Conservation (phyloP, 768 basidiomycete genomes). For the Hysterangium stoloniferum region DNA sequence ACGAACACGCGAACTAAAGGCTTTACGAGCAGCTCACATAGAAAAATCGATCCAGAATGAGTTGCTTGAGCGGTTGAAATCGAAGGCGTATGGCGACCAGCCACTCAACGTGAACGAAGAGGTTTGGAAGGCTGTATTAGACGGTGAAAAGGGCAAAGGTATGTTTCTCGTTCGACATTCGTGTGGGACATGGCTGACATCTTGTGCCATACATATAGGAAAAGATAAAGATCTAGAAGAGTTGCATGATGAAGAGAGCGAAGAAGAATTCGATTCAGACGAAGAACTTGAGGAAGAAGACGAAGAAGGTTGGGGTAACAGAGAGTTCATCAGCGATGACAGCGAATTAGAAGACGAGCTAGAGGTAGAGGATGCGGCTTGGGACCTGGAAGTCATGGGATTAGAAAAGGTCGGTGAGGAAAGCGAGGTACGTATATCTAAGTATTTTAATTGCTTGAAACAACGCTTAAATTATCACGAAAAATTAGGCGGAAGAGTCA, state of each 20-base stretch:
- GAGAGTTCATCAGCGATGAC: constrained; percentile 52
- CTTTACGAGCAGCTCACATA: constrained; percentile 89
- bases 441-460: too few species aligned
- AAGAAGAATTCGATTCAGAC: constrained; percentile 35
- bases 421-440: constrained; percentile 27
- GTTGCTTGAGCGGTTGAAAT: constrained; percentile 89
- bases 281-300: constrained; percentile 45
- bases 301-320: constrained; percentile 40
- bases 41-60: constrained; percentile 96
- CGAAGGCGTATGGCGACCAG: constrained; percentile 94
- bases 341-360: constrained; percentile 37
- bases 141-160: constrained; percentile 54
- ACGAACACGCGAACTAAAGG: constrained; percentile 88
- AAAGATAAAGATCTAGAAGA: constrained; percentile 40
- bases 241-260: constrained; percentile 49
- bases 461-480: too few species aligned
- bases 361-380: constrained; percentile 20
- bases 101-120: constrained; percentile 97
- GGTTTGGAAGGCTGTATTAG: constrained; percentile 90
- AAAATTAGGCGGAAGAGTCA: constrained; percentile 28
- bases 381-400: constrained; percentile 32
- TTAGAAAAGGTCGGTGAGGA: constrained; percentile 40
- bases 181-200: not conserved
- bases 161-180: not conserved
- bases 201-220: constrained; percentile 18